Percentiles rank a stretch among this genome's conserved stretches.
phyloP scores from a whole-genome alignment of 257 asterid species.

The Nicotiana sylvestris region DNA sequence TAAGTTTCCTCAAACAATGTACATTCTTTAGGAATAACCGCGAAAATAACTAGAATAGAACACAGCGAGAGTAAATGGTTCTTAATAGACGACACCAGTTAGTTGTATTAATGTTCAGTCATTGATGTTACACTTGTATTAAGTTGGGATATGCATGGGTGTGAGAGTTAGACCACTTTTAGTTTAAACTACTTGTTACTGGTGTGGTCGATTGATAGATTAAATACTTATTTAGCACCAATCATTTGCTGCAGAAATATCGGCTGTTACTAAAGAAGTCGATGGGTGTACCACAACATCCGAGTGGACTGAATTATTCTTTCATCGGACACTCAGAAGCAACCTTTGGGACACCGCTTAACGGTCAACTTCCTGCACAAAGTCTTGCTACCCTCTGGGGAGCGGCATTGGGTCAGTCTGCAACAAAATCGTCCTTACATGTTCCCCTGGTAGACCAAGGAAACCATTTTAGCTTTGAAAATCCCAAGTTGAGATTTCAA shows the following conservation, averaged over 20 bases:
- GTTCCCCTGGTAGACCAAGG: slow-evolving; percentile 50
- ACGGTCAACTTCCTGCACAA: slow-evolving; percentile 50
- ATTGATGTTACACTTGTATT: not conserved
- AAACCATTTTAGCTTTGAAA: slow-evolving; percentile 60
- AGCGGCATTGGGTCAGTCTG: slow-evolving; percentile 46
- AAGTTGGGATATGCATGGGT: not conserved
- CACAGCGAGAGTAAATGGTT: not conserved
- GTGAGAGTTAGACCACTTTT: not conserved
- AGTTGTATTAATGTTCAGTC: not conserved
- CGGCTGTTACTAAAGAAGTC: slow-evolving; percentile 57
- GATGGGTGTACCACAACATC: slow-evolving; percentile 16
- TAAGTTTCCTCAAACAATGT: too few relatives aligned
- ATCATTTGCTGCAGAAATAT: slow-evolving; percentile 53
- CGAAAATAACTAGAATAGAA: not conserved
- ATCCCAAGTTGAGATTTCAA: slow-evolving; percentile 41
- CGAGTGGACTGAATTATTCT: slow-evolving; percentile 39
- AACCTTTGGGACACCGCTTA: slow-evolving; percentile 50
- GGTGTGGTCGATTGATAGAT: too few relatives aligned
- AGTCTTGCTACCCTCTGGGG: slow-evolving; percentile 70
- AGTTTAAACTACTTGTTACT: too few relatives aligned
- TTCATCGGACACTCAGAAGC: slow-evolving; percentile 51
- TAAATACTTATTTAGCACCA: not conserved
- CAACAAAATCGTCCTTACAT: slow-evolving; percentile 35
- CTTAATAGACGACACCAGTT: not conserved
- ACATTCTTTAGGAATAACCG: not conserved